These are phyloP conservation scores for Berkeleyomyces basicola DNA, from an alignment of 2,329 filamentous ascomycete genomes.

Conservation along the genomic window DNA sequence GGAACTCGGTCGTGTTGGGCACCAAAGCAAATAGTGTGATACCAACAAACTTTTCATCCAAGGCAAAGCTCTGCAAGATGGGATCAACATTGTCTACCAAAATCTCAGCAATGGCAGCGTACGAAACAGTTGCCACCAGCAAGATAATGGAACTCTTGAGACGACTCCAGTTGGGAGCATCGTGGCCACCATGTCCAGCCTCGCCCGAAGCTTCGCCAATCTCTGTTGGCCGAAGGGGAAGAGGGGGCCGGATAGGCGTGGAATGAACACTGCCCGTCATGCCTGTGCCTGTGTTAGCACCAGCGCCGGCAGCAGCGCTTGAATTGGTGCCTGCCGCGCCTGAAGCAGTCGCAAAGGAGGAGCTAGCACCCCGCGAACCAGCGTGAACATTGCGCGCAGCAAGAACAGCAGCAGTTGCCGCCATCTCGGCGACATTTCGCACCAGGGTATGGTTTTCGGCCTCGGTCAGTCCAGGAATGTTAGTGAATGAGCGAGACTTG, in stretches of 20 bases:
- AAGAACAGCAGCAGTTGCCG: slow-evolving; percentile 75
- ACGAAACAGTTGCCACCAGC: slow-evolving; percentile 73
- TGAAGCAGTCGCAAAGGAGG: background rate
- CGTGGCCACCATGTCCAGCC: slow-evolving; percentile 59
- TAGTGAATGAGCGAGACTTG: slow-evolving; percentile 28
- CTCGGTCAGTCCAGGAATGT: slow-evolving; percentile 56
- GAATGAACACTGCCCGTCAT: background rate
- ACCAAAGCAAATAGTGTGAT: slow-evolving; percentile 94
- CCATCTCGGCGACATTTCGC: slow-evolving; percentile 82
- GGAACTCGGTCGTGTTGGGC: slow-evolving; percentile 93
- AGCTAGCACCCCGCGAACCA: background rate
- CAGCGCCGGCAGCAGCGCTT: background rate
- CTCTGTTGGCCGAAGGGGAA: slow-evolving; percentile 10
- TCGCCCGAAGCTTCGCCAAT: slow-evolving; percentile 20
- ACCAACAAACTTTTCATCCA: slow-evolving; percentile 94
- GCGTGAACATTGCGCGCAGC: slow-evolving; percentile 57
- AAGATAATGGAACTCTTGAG: slow-evolving; percentile 81
- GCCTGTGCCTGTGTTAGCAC: background rate
- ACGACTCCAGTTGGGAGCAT: slow-evolving; percentile 96
- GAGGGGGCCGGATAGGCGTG: background rate
- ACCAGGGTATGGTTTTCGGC: slow-evolving; percentile 69
- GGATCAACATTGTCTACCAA: slow-evolving; percentile 93
- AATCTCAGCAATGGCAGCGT: slow-evolving; percentile 95
- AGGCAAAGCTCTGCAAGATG: slow-evolving; percentile 75
- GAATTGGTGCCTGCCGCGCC: background rate